Evolutionary conservation across 129 eudicot genomes (phyloP), one percentile per base, ranked within the genome.

Genomic region (Flaveria trinervia): DNA sequence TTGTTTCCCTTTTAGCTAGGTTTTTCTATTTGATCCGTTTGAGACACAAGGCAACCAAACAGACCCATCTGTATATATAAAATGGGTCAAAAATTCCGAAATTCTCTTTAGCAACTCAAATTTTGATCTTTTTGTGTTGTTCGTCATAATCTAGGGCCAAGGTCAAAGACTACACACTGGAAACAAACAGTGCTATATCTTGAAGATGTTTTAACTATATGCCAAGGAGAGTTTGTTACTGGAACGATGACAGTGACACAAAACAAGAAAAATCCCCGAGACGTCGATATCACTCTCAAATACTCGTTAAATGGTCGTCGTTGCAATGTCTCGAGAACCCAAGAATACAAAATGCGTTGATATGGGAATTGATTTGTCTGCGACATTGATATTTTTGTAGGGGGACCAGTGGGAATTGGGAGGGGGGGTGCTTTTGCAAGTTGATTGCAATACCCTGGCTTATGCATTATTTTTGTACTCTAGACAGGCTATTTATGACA

Each of bases 261-360:
- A 66, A 95, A 95, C 86, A 89, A 91, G 96, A 95, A 89, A 82
- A 95, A 95, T 72, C 99, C 96, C 5, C 94, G 99, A n/a, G 99
- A 95, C 46, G 65, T 95, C 10, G 99, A 95, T 64, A 89, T 95
- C 73, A 80, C 82, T 62, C 76, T 95, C 70, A 86, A 88, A 71
- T 95, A 95, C 82, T 76, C 96, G 0, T 75, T 95, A 61, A 86
- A 86, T 74, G 99, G 99, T 28, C 81, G 74, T 43, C 90, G 84
- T 12, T 87, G 88, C 81, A 51, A 28, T 49, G 84, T 80, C 73
- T 85, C 99, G 51, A 95, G 88, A 78, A 95, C 96, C 67, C 97
- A 95, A 66, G 55, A 48, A 51, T 92, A 84, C 79, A 85, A 84
- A 66, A 95, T 95, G 99, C 89, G 97, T 57, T 74, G 73, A 80